phyloP scores from a whole-genome alignment of 2,329 filamentous ascomycete genomes.

The Metarhizium humberi region DNA sequence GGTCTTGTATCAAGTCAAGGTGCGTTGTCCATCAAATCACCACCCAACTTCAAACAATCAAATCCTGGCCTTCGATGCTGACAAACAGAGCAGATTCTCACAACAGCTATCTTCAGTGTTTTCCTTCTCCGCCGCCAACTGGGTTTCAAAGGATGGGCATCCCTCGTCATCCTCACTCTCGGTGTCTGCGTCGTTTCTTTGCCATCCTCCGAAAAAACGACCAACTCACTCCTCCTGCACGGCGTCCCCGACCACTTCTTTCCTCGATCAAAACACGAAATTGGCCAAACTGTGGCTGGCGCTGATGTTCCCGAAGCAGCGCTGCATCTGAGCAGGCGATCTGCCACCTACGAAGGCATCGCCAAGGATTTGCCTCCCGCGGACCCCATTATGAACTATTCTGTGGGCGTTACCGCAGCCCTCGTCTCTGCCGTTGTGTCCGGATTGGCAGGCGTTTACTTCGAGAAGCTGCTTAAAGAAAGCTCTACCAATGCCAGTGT shows the following conservation, averaged over 20 bases:
- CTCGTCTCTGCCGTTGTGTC: conserved; percentile 71
- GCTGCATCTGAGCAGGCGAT: conserved; percentile 46
- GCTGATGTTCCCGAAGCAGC: conserved; percentile 9
- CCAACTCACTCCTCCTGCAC: conserved; percentile 51
- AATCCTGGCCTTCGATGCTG: neutral
- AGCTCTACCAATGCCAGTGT: conserved; percentile 66
- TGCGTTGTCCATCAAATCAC: conserved; percentile 16
- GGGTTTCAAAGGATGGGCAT: conserved; percentile 66
- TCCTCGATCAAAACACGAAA: conserved; percentile 68
- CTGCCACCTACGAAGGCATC: conserved; percentile 87
- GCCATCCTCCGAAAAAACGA: conserved; percentile 47
- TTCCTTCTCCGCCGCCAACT: conserved; percentile 63
- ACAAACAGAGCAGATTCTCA: conserved; percentile 54
- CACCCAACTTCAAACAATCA: neutral
- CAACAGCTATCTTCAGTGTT: conserved; percentile 81
- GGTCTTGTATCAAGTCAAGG: conserved; percentile 85
- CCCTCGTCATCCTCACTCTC: conserved; percentile 67
- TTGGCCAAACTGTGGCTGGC: conserved; percentile 44
- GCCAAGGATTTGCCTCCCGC: conserved; percentile 44
- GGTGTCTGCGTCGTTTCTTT: conserved; percentile 83
- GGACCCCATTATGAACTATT: conserved; percentile 59
- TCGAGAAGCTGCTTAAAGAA: conserved; percentile 87
- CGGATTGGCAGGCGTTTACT: conserved; percentile 76
- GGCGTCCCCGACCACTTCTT: conserved; percentile 61
- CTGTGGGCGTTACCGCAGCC: conserved; percentile 70